These are phyloP conservation scores for Phytomonas serpens DNA, from an alignment of 208 protist genomes.

Conservation along the genomic window DNA sequence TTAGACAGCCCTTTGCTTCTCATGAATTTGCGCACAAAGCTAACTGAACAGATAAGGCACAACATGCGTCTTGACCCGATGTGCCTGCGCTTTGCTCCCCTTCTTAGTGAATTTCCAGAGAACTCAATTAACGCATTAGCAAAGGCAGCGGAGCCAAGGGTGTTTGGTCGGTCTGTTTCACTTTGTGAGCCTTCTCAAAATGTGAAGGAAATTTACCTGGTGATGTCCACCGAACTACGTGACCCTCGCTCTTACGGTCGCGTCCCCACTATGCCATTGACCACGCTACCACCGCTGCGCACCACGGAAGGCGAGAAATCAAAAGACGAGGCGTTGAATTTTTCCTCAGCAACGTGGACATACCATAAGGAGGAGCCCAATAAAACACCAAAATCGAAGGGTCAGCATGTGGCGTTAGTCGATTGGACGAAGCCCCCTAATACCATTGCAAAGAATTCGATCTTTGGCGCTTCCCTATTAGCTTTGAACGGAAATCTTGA, in stretches of 20 bases:
- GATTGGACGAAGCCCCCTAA: neutral
- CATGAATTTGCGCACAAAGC: slow-evolving; percentile 49
- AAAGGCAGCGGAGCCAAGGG: slow-evolving; percentile 37
- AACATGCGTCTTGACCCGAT: slow-evolving; percentile 62
- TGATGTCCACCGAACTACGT: slow-evolving; percentile 46
- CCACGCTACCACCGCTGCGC: neutral
- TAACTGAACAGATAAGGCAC: slow-evolving; percentile 31
- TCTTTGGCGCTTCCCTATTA: neutral
- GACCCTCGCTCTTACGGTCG: slow-evolving; percentile 65
- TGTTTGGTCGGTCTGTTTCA: slow-evolving; percentile 46
- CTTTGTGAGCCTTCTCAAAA: slow-evolving; percentile 69
- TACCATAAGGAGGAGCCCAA: neutral
- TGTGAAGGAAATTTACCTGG: slow-evolving; percentile 69
- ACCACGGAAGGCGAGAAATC: neutral
- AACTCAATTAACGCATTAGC: slow-evolving; percentile 38
- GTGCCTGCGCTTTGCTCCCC: slow-evolving; percentile 49
- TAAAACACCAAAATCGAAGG: neutral
- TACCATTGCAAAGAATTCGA: neutral
- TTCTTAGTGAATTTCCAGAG: slow-evolving; percentile 46
- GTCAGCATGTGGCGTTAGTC: neutral
- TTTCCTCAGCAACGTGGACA: neutral
- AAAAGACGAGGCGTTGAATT: neutral
- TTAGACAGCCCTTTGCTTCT: slow-evolving; percentile 71
- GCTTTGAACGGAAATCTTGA: neutral
- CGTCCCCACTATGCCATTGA: slow-evolving; percentile 28